Evolutionary conservation across 148 eudicot species (phyloP).

Genomic region (Diospyros kaki): DNA sequence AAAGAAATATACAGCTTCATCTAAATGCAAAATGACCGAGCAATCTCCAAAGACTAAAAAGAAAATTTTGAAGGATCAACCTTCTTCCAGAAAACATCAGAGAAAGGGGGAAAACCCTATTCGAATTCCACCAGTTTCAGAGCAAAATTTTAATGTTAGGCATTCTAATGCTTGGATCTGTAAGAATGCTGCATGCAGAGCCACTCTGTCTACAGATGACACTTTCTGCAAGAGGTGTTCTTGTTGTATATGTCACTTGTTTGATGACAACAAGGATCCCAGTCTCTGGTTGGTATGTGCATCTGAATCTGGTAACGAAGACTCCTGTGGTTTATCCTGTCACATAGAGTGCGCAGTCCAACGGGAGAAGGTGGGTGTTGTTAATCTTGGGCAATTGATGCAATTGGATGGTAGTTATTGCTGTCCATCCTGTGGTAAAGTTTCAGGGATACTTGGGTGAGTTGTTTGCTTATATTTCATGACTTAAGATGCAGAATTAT

Average conservation of each 20-base stretch:
- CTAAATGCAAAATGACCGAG: constrained; percentile 42
- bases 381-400: constrained; percentile 66
- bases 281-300: constrained; percentile 89
- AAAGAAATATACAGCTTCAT: constrained; percentile 27
- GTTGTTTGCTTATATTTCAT: constrained; percentile 22
- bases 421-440: constrained; percentile 94
- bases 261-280: constrained; percentile 93
- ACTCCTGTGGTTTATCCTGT: constrained; percentile 77
- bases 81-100: constrained; percentile 32
- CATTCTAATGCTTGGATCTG: constrained; percentile 53
- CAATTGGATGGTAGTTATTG: constrained; percentile 87
- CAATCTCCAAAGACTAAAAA: constrained; percentile 34
- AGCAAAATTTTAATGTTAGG: constrained; percentile 29
- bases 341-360: constrained; percentile 88
- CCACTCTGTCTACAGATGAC: constrained; percentile 49
- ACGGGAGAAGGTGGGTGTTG: constrained; percentile 68
- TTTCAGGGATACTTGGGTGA: constrained; percentile 81
- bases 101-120: constrained; percentile 46
- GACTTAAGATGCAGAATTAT: neutral
- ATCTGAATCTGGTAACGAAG: constrained; percentile 47
- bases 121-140: constrained; percentile 24
- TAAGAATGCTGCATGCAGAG: constrained; percentile 83
- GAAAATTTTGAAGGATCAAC: constrained; percentile 33
- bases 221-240: constrained; percentile 91
- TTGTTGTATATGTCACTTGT: constrained; percentile 79